Conservation (phyloP, 2,329 filamentous ascomycete species). For the Botrytis squamosa region DNA sequence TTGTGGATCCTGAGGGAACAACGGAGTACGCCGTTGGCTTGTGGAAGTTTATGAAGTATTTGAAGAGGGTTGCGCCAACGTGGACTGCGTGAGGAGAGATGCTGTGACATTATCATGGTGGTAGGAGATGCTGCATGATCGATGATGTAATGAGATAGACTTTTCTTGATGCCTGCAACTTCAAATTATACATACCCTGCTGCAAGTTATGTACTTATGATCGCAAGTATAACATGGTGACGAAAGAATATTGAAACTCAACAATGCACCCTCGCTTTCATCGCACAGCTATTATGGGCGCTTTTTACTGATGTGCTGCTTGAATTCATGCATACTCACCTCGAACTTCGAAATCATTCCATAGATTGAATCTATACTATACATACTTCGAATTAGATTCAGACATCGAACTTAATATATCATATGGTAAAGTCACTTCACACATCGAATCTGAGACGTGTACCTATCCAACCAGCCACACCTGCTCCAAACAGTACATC, state of each 20-base stretch:
- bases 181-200: not conserved
- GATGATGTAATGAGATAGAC: not conserved
- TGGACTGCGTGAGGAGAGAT: constrained; percentile 42
- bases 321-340: not conserved
- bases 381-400: not conserved
- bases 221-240: not conserved
- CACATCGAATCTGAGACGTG: not conserved
- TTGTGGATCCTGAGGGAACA: constrained; percentile 60
- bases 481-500: not conserved
- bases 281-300: not conserved
- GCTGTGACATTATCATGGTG: not conserved
- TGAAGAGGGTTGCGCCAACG: constrained; percentile 52
- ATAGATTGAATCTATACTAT: not conserved
- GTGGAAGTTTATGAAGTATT: constrained; percentile 64
- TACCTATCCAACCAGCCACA: no score
- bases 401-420: not conserved
- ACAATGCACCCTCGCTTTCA: not conserved
- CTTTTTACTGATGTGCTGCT: not conserved
- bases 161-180: not conserved
- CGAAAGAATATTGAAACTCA: not conserved
- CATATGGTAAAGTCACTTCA: not conserved
- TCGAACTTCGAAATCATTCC: not conserved
- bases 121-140: not conserved
- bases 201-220: not conserved
- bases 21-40: constrained; percentile 62